Conservation (phyloP, 306 rosid genomes). For the Quercus robur region DNA sequence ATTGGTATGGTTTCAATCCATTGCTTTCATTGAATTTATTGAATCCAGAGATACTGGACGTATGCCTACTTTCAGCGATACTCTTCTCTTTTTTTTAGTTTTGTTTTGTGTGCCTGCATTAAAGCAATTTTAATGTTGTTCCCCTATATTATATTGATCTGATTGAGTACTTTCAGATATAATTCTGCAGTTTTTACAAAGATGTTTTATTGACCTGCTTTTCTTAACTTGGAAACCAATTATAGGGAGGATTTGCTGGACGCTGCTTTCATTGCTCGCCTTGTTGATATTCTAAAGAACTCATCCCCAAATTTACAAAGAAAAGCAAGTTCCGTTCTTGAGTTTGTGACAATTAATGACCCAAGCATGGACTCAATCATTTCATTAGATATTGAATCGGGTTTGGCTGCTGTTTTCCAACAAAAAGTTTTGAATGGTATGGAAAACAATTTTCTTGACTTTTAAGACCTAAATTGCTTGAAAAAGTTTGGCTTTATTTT, state of each 20-base stretch:
- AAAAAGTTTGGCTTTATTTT: not conserved
- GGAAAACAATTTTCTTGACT: constrained; percentile 16
- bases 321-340: constrained; percentile 75
- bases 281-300: constrained; percentile 71
- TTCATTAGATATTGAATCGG: constrained; percentile 59
- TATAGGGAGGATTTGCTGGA: constrained; percentile 67
- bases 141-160: not conserved
- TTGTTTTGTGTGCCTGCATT: not conserved
- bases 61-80: not conserved
- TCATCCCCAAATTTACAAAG: constrained; percentile 60
- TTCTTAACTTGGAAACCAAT: not conserved
- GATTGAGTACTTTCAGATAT: not conserved
- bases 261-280: constrained; percentile 38
- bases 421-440: constrained; percentile 55
- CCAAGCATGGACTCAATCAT: constrained; percentile 43
- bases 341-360: constrained; percentile 63
- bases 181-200: not conserved
- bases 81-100: not conserved
- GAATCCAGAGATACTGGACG: not conserved
- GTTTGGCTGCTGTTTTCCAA: constrained; percentile 59
- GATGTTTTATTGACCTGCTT: not conserved
- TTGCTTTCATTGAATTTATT: not conserved
- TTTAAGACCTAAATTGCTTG: not conserved
- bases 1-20: not conserved
- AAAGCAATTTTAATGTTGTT: not conserved